Evolutionary conservation across 2,329 filamentous ascomycete genomes (phyloP), one percentile per base, ranked within the genome.

Genomic region (Trichoderma harzianum): DNA sequence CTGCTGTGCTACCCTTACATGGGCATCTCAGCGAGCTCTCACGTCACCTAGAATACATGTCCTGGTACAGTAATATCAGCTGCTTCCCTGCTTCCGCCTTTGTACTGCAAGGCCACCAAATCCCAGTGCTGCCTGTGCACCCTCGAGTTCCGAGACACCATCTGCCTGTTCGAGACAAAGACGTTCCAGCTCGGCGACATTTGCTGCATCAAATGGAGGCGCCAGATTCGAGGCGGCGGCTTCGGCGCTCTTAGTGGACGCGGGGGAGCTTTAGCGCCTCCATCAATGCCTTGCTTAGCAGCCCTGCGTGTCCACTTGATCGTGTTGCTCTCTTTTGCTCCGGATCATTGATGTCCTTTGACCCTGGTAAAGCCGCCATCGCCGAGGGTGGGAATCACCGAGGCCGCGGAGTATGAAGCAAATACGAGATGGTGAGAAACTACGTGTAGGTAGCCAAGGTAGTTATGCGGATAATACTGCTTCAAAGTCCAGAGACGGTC

Each of bases 281-380:
- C 39, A 39, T 65, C 63, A 18, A 55, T 66, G 63, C 30, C 34
- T 51, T 51, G 47, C 47, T 51, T 51, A 32, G 55, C 55, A 58
- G 55, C 28, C 30, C 55, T 58, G 55, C 55, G 55, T 58, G 55
- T 57, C 64, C 64, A 57, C 64, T 67, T 30, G 64, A 57, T 67
- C 64, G n/a, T 21, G 51, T 26, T 36, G 43, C 47, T 26, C 30
- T 55, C 32, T 43, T 24, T 43, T 67, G 32, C 36, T 30, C 21
- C 32, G 16, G 14, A 10, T 43, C 47, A 39, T n/a, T n/a, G n/a
- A n/a, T 34, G 43, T 34, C n/a, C 16, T 43, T 8, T 18, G 7
- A 26, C 26, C 60, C 32, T 26, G 7, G 14, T 30, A 24, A 30
- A 21, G 47, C n/a, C 28, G 47, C 30, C 7, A 66, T 34, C 39